Base-by-base conservation (phyloP, 2,329 filamentous ascomycete species). In the Penicillium palitans region DNA sequence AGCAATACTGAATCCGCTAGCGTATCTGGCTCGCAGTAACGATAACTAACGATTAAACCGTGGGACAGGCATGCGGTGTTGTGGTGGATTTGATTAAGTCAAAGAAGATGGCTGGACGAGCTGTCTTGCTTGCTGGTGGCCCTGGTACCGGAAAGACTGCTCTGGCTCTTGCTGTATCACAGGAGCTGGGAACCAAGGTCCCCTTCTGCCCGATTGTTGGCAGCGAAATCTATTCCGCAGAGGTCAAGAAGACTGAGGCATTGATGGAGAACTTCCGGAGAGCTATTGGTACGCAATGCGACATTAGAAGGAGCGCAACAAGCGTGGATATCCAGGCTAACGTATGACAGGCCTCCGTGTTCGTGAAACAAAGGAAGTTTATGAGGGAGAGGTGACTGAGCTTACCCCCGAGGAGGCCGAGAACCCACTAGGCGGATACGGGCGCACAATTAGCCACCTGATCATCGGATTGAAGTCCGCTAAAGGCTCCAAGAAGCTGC, bases 201-300 rank as follows among this genome's bases (percentile, higher is more conserved):
- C 95, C 95, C 7, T 99, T 99, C 76, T 97, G 95, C 77, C 93
- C 93, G 40, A 98, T 99, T 73, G 95, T 97, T 53, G 95, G 93
- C 68, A 97, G 93, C 81, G 95, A 99, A 78, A 90, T 99, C 70
- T 99, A 97, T 80, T 96, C 91, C 67, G 89, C 93, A 46, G 95
- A 99, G 78, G 93, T 99, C 64, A 99, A 99, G 86, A 99, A 99
- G 86, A 99, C 95, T 50, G 95, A 99, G 78, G 90, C 96, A 66
- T 81, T 99, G 74, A 98, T 98, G 95, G 95, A 99, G 83, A 98
- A 98, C 81, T 99, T 99, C 78, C 86, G 95, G 74, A 85, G 95
- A 73, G 95, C 95, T 59, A 99, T 99, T 76, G 95, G 93, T 84
- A 79, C 49, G 72, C 41, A 45, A 56, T 52, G 12, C 35, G n/a